Conservation (phyloP, 2,329 filamentous ascomycete genomes). For the Simplicillium aogashimaense region DNA sequence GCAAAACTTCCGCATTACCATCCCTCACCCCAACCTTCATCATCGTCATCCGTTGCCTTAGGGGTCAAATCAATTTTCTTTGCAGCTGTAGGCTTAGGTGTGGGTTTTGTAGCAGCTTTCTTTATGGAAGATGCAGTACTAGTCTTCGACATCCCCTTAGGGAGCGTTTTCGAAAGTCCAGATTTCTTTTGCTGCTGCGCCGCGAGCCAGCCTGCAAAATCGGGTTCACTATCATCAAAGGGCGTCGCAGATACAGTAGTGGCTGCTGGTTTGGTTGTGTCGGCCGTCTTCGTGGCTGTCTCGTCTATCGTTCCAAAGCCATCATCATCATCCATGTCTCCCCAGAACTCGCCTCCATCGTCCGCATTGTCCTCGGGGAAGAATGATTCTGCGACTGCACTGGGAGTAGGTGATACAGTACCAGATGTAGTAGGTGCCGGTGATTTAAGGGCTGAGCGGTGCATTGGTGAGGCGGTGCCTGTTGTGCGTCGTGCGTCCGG, state of each 20-base stretch:
- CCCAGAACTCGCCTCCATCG: conserved; percentile 69
- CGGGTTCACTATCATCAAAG: conserved; percentile 82
- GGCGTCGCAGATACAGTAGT: conserved; percentile 31
- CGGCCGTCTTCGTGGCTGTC: conserved; percentile 16
- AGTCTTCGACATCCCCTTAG: conserved; percentile 71
- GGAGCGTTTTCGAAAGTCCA: conserved; percentile 50
- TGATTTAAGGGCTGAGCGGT: conserved; percentile 49
- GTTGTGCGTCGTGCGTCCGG: conserved; percentile 27
- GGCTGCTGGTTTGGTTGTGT: conserved; percentile 17
- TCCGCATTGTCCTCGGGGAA: conserved; percentile 47
- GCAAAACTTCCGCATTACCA: conserved; percentile 31
- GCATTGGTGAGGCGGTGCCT: conserved; percentile 47
- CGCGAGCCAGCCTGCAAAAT: conserved; percentile 91
- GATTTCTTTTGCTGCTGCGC: conserved; percentile 73
- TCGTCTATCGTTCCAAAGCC: conserved; percentile 18
- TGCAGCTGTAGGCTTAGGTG: conserved; percentile 29
- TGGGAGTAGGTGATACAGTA: conserved; percentile 34
- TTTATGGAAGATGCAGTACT: conserved; percentile 22
- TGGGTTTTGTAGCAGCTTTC: conserved; percentile 27
- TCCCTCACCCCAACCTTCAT: conserved; percentile 57
- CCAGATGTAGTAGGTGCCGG: conserved; percentile 35
- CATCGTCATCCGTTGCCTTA: conserved; percentile 46
- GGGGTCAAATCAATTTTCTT: conserved; percentile 66
- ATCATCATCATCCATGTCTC: conserved; percentile 50
- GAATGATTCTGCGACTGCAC: conserved; percentile 36